A percentile compares a stretch with the other conserved stretches of the same genome.
These are phyloP conservation scores for Arthrobotrys sinensis DNA, from an alignment of 2,329 filamentous ascomycete species.

Conservation along the genomic window DNA sequence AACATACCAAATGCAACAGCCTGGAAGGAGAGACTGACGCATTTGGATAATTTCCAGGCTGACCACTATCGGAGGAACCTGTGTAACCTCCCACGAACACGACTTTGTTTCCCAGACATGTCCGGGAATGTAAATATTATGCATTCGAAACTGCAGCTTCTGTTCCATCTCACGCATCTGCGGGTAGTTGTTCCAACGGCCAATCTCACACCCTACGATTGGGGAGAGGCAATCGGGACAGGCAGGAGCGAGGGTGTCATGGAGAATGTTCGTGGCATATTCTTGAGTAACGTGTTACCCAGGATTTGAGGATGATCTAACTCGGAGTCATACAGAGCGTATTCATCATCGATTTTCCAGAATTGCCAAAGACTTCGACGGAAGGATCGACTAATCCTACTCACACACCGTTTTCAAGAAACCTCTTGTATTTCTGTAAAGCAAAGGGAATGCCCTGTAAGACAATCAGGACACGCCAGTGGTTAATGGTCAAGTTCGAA, in stretches of 20 bases:
- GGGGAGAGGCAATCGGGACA: slow-evolving; percentile 77
- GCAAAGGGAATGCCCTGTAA: slow-evolving; percentile 62
- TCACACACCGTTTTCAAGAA: slow-evolving; percentile 63
- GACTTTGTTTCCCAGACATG: slow-evolving; percentile 86
- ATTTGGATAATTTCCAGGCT: slow-evolving; percentile 65
- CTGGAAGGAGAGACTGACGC: slow-evolving; percentile 35
- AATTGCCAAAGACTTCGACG: slow-evolving; percentile 67
- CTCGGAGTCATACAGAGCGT: slow-evolving; percentile 73
- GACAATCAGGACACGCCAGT: not conserved
- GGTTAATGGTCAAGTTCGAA: not conserved
- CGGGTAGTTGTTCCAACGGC: slow-evolving; percentile 88
- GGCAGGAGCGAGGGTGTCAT: slow-evolving; percentile 73
- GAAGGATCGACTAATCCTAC: slow-evolving; percentile 53
- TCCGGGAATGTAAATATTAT: slow-evolving; percentile 79
- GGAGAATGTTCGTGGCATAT: slow-evolving; percentile 78
- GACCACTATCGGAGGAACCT: slow-evolving; percentile 67
- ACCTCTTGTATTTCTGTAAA: slow-evolving; percentile 63
- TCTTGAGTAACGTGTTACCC: slow-evolving; percentile 52
- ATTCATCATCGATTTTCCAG: slow-evolving; percentile 92
- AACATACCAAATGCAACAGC: slow-evolving; percentile 44
- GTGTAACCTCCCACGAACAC: slow-evolving; percentile 72
- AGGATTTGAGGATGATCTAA: slow-evolving; percentile 40
- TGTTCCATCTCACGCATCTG: slow-evolving; percentile 82
- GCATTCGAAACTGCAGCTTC: slow-evolving; percentile 93
- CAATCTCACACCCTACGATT: slow-evolving; percentile 88